These are phyloP conservation scores for Biscutella laevigata DNA, from an alignment of 441 rosid species.

Conservation along the genomic window DNA sequence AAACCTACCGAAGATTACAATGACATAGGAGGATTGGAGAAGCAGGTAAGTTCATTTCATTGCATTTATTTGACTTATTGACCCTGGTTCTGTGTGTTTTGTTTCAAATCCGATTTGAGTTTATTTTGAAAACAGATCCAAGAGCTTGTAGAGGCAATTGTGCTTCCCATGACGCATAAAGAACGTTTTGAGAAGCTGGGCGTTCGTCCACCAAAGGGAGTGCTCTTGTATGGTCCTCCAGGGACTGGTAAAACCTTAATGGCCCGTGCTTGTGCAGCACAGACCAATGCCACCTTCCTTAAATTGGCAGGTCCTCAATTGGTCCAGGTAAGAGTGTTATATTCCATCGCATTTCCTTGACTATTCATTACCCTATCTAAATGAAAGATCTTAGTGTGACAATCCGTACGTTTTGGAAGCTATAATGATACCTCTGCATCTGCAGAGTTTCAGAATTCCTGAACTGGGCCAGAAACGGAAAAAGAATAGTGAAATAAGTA, in stretches of 20 bases:
- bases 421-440: no score
- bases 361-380: background rate
- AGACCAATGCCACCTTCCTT: slow-evolving; percentile 89
- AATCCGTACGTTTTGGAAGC: background rate
- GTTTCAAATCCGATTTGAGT: background rate
- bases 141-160: slow-evolving; percentile 98
- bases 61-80: background rate
- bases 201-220: slow-evolving; percentile 94
- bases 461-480: no score
- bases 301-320: slow-evolving; percentile 96
- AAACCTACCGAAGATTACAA: slow-evolving; percentile 96
- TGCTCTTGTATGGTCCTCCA: slow-evolving; percentile 93
- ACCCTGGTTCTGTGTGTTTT: background rate
- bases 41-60: slow-evolving; percentile 27
- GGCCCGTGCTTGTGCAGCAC: slow-evolving; percentile 99
- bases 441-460: no score
- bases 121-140: slow-evolving; percentile 50
- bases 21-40: slow-evolving; percentile 90
- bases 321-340: slow-evolving; percentile 53
- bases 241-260: slow-evolving; percentile 95
- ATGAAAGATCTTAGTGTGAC: background rate
- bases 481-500: no score
- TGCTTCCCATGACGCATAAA: slow-evolving; percentile 91
- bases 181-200: slow-evolving; percentile 89
- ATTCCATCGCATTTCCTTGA: background rate